These are phyloP conservation scores for Backusella macrospora DNA, from an alignment of 192 early-diverging fungal species.

Conservation along the genomic window DNA sequence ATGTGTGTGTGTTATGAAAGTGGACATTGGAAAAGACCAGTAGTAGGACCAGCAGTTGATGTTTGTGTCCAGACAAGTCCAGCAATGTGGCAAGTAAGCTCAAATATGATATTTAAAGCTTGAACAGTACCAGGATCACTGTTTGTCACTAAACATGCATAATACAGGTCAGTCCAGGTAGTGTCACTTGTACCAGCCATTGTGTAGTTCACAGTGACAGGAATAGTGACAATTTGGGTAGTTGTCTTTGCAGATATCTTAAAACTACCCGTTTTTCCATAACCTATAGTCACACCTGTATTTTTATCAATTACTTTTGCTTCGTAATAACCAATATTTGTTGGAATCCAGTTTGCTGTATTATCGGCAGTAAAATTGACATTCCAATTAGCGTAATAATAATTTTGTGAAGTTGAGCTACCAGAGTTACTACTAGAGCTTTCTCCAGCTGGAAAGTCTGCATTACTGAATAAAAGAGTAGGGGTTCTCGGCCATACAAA, in stretches of 20 bases:
- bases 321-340: slow-evolving; percentile 19
- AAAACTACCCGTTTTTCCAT: slow-evolving; percentile 19
- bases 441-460: not conserved
- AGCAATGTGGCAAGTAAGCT: slow-evolving; percentile 28
- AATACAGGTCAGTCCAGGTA: slow-evolving; percentile 21
- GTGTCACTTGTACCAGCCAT: slow-evolving; percentile 13
- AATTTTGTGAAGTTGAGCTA: not conserved
- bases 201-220: slow-evolving; percentile 26
- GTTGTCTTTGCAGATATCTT: slow-evolving; percentile 19
- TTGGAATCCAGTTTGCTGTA: slow-evolving; percentile 35
- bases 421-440: not conserved
- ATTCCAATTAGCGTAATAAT: slow-evolving; percentile 25
- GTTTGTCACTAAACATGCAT: slow-evolving; percentile 20
- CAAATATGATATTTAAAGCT: slow-evolving; percentile 23
- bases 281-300: slow-evolving; percentile 22
- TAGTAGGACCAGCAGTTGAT: slow-evolving; percentile 14
- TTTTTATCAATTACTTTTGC: slow-evolving; percentile 10
- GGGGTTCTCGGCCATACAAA: slow-evolving; percentile 39
- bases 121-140: slow-evolving; percentile 18
- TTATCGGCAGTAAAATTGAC: slow-evolving; percentile 33
- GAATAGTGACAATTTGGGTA: slow-evolving; percentile 6
- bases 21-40: slow-evolving; percentile 30
- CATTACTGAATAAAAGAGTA: slow-evolving; percentile 14
- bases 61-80: slow-evolving; percentile 26
- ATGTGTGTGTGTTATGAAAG: not conserved